Evolutionary conservation across 345 rosid genomes (phyloP).

Genomic region (Erucastrum elatum): DNA sequence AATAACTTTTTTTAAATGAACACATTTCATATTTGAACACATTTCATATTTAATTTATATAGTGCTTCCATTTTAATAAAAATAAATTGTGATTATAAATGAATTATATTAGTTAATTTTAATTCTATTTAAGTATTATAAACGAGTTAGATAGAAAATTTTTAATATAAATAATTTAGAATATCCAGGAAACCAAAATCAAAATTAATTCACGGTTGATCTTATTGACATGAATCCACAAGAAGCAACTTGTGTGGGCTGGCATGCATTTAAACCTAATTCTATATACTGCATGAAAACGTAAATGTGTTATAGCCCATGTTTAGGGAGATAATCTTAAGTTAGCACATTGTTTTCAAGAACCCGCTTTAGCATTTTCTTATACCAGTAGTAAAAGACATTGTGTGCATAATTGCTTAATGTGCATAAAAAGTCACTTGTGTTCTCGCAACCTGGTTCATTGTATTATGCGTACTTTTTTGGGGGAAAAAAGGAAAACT

Average conservation of each 20-base stretch:
- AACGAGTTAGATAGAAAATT: background rate
- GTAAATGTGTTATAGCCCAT: background rate
- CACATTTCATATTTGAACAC: no score
- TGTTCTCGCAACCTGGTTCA: background rate
- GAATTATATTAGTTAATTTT: no score
- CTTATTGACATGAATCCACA: background rate
- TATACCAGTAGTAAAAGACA: background rate
- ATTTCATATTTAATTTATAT: no score
- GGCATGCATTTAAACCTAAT: constrained; percentile 12
- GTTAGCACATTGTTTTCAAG: background rate
- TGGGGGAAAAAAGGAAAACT: background rate
- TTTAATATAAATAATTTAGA: background rate
- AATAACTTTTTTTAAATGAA: no score
- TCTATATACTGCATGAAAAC: background rate
- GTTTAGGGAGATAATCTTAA: background rate
- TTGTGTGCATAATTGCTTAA: background rate
- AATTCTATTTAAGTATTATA: no score
- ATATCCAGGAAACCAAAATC: background rate
- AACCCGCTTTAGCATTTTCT: background rate
- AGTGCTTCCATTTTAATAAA: no score
- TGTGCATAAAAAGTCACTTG: background rate
- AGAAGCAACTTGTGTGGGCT: background rate
- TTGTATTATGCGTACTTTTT: background rate
- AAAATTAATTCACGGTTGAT: constrained; percentile 1
- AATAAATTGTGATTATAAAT: no score